Percentiles rank a stretch among this genome's conserved stretches.
phyloP scores from a whole-genome alignment of 129 eudicot genomes.

The Smallanthus sonchifolius region DNA sequence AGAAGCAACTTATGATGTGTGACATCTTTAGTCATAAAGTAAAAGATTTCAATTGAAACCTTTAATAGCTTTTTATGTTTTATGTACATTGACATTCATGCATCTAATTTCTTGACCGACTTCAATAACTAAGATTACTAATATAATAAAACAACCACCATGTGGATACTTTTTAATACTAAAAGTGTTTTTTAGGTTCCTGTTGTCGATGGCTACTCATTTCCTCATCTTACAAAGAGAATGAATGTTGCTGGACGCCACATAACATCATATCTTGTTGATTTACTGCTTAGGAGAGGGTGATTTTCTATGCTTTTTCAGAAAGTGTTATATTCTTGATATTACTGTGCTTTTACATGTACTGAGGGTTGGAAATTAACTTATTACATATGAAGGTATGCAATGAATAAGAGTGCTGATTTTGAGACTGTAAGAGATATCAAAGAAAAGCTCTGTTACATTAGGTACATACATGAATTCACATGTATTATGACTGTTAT shows the following conservation, averaged over 20 bases:
- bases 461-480: slow-evolving; percentile 49
- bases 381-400: slow-evolving; percentile 60
- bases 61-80: slow-evolving; percentile 6
- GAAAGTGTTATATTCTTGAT: slow-evolving; percentile 12
- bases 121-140: slow-evolving; percentile 6
- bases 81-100: neutral
- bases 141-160: neutral
- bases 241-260: slow-evolving; percentile 99
- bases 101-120: neutral
- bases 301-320: slow-evolving; percentile 33
- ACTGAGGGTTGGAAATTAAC: neutral
- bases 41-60: slow-evolving; percentile 5
- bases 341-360: slow-evolving; percentile 4
- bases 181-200: slow-evolving; percentile 68
- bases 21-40: neutral
- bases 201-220: slow-evolving; percentile 99
- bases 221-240: slow-evolving; percentile 97
- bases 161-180: slow-evolving; percentile 6
- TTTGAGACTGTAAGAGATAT: slow-evolving; percentile 97
- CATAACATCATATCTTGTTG: slow-evolving; percentile 95
- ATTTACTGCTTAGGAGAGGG: slow-evolving; percentile 95
- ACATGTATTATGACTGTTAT: neutral
- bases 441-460: slow-evolving; percentile 96
- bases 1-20: slow-evolving; percentile 1
- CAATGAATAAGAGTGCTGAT: slow-evolving; percentile 91